A percentile compares a stretch with the other conserved stretches of the same genome.
Conservation (phyloP, 2,329 filamentous ascomycete genomes). For the Arthrocladium fulminans region DNA sequence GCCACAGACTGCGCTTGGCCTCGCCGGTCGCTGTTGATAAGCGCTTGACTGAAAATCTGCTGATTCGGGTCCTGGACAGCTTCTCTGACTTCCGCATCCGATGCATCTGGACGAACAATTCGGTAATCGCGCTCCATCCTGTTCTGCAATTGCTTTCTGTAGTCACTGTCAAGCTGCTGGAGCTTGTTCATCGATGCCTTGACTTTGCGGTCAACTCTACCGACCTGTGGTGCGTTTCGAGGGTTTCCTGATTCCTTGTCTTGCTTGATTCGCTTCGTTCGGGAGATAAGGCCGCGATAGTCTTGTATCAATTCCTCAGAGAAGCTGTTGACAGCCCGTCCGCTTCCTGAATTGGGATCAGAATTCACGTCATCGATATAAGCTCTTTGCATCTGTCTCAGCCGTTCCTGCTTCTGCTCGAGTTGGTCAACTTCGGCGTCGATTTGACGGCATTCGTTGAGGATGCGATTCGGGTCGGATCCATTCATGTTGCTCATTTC, state of each 20-base stretch:
- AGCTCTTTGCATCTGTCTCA: slow-evolving; percentile 61
- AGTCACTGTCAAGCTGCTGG: slow-evolving; percentile 69
- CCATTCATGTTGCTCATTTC: slow-evolving; percentile 37
- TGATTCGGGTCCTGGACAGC: slow-evolving; percentile 65
- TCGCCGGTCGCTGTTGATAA: slow-evolving; percentile 70
- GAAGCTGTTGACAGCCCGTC: slow-evolving; percentile 62
- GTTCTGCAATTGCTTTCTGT: slow-evolving; percentile 69
- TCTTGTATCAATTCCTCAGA: slow-evolving; percentile 72
- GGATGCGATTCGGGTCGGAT: slow-evolving; percentile 61
- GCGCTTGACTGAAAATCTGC: slow-evolving; percentile 80
- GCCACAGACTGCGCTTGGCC: slow-evolving; percentile 74
- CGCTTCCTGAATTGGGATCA: slow-evolving; percentile 55
- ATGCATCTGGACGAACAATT: slow-evolving; percentile 75
- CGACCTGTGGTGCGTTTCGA: slow-evolving; percentile 71
- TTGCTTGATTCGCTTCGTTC: slow-evolving; percentile 74
- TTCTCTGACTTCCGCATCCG: slow-evolving; percentile 65
- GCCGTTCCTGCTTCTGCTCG: slow-evolving; percentile 60
- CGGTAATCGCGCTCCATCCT: slow-evolving; percentile 84
- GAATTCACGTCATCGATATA: slow-evolving; percentile 70
- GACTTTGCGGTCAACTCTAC: slow-evolving; percentile 67
- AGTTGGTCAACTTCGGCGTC: slow-evolving; percentile 68
- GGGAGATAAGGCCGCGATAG: slow-evolving; percentile 70
- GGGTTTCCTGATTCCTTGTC: slow-evolving; percentile 64
- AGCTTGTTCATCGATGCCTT: slow-evolving; percentile 74
- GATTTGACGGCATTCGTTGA: slow-evolving; percentile 77